These are phyloP conservation scores for Arthrobotrys sinensis DNA, from an alignment of 2,329 filamentous ascomycete genomes.

Conservation along the genomic window DNA sequence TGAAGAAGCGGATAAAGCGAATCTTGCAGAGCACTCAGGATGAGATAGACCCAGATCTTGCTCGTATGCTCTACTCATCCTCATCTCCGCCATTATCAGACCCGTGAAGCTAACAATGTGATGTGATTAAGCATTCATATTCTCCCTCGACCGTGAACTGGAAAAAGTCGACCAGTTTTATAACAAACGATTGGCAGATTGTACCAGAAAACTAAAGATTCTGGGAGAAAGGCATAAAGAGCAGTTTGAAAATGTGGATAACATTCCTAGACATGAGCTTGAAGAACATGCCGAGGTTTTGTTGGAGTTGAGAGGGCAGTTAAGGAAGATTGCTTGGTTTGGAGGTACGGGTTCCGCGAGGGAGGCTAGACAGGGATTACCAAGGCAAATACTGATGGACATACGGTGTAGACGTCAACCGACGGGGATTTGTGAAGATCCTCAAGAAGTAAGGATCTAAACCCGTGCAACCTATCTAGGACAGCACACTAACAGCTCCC, in stretches of 20 bases:
- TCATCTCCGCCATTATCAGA: not conserved
- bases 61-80: slow-evolving; percentile 76
- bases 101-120: not conserved
- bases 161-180: slow-evolving; percentile 98
- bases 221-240: slow-evolving; percentile 87
- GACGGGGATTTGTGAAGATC: slow-evolving; percentile 95
- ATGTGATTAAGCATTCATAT: slow-evolving; percentile 86
- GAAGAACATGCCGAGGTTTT: slow-evolving; percentile 93
- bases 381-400: slow-evolving; percentile 39
- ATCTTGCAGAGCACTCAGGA: slow-evolving; percentile 78
- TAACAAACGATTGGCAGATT: slow-evolving; percentile 93
- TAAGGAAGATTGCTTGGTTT: slow-evolving; percentile 96
- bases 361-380: not conserved
- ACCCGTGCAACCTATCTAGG: not conserved
- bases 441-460: slow-evolving; percentile 80
- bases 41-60: slow-evolving; percentile 85
- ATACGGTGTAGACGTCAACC: slow-evolving; percentile 80
- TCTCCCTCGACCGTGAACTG: slow-evolving; percentile 93
- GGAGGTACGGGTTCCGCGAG: slow-evolving; percentile 69
- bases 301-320: slow-evolving; percentile 86
- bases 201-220: slow-evolving; percentile 84
- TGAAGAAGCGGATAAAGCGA: slow-evolving; percentile 94
- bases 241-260: slow-evolving; percentile 65
- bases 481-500: slow-evolving; percentile 36
- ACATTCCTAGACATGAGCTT: slow-evolving; percentile 87